These are phyloP conservation scores for Aspergillus affinis DNA, from an alignment of 495 filamentous ascomycete species.

Conservation along the genomic window DNA sequence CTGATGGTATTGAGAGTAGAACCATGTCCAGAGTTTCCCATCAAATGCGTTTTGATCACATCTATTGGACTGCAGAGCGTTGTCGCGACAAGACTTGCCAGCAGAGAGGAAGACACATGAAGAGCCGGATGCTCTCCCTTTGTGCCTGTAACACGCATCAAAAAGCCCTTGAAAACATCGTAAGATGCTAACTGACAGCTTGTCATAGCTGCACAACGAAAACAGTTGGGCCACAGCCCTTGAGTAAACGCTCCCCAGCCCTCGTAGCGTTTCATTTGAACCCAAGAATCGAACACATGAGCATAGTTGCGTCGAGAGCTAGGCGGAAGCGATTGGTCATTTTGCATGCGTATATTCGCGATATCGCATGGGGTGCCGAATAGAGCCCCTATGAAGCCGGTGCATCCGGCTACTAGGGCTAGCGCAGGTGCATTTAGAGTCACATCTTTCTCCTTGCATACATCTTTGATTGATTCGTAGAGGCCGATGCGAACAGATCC, in stretches of 20 bases:
- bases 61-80: slow-evolving; percentile 89
- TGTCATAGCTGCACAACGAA: slow-evolving; percentile 83
- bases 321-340: slow-evolving; percentile 71
- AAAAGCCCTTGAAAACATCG: slow-evolving; percentile 75
- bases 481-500: slow-evolving; percentile 42
- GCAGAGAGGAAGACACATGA: slow-evolving; percentile 73
- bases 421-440: slow-evolving; percentile 59
- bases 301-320: slow-evolving; percentile 73
- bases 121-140: slow-evolving; percentile 63
- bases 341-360: slow-evolving; percentile 91
- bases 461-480: slow-evolving; percentile 71
- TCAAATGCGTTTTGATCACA: slow-evolving; percentile 86
- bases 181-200: slow-evolving; percentile 80
- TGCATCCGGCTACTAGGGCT: slow-evolving; percentile 67
- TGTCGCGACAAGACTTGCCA: slow-evolving; percentile 83
- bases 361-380: slow-evolving; percentile 87
- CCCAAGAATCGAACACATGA: slow-evolving; percentile 75
- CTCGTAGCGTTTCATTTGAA: slow-evolving; percentile 74
- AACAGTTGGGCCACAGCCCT: slow-evolving; percentile 79
- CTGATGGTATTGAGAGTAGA: slow-evolving; percentile 18
- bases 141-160: slow-evolving; percentile 10
- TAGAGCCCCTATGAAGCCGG: slow-evolving; percentile 78
- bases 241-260: slow-evolving; percentile 64
- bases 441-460: slow-evolving; percentile 46
- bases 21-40: slow-evolving; percentile 41